Conservation (phyloP, 768 basidiomycete genomes). For the Pleurotus djamor region DNA sequence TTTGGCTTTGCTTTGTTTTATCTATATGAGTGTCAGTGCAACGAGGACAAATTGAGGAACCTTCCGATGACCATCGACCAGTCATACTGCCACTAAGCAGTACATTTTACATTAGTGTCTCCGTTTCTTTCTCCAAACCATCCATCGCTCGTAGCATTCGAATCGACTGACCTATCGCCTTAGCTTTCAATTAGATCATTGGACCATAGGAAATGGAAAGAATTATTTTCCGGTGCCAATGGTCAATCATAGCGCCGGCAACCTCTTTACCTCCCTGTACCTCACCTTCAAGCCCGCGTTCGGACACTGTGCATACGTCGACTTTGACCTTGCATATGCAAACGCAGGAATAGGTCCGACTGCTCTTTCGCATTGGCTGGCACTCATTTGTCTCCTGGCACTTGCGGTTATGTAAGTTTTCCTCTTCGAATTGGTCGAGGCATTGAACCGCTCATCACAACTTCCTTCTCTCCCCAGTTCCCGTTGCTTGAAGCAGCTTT, state of each 20-base stretch:
- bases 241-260: background rate
- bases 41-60: slow-evolving; percentile 8
- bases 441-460: background rate
- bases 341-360: background rate
- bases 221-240: no score
- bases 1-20: background rate
- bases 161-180: background rate
- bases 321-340: background rate
- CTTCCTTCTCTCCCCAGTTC: background rate
- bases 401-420: slow-evolving; percentile 31
- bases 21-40: background rate
- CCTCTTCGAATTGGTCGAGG: slow-evolving; percentile 8
- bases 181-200: no score
- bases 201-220: no score
- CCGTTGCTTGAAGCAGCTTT: background rate
- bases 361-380: background rate
- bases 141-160: background rate
- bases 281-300: background rate
- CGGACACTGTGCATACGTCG: background rate
- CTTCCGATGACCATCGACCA: background rate
- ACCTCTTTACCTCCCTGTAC: background rate
- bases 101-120: no score
- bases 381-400: slow-evolving; percentile 8
- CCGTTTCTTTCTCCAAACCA: no score
- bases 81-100: background rate